Conservation (phyloP, 805 yeast genomes). For the Priceomyces fermenticarens region DNA sequence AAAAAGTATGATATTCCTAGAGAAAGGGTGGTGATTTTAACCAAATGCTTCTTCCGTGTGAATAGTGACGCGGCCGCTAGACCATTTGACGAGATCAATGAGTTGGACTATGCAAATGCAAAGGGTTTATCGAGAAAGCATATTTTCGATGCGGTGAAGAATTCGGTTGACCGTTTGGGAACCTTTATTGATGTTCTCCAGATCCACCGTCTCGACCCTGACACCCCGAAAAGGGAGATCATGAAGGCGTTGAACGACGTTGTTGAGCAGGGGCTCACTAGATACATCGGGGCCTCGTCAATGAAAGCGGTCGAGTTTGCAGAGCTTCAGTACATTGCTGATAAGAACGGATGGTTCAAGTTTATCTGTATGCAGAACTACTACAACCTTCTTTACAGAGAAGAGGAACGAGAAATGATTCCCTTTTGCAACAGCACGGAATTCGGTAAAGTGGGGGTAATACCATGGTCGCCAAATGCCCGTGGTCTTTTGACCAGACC, state of each 20-base stretch:
- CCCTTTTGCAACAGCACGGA: constrained; percentile 44
- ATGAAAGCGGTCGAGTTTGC: constrained; percentile 57
- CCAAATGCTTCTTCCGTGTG: constrained; percentile 13
- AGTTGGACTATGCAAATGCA: constrained; percentile 21
- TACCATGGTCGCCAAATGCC: constrained; percentile 62
- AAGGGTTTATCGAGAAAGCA: constrained; percentile 39
- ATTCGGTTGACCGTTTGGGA: constrained; percentile 45
- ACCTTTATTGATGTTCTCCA: constrained; percentile 54
- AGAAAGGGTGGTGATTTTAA: constrained; percentile 17
- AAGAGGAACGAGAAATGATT: constrained; percentile 63
- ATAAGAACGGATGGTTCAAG: too few species aligned
- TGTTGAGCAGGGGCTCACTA: constrained; percentile 42
- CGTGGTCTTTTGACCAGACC: constrained; percentile 56
- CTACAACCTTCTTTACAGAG: constrained; percentile 55
- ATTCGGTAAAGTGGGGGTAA: constrained; percentile 47
- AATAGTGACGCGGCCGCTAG: constrained; percentile 5
- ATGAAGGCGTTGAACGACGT: constrained; percentile 57
- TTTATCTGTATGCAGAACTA: constrained; percentile 58
- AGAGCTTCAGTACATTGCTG: too few species aligned
- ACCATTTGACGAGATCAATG: not conserved
- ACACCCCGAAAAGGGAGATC: constrained; percentile 48
- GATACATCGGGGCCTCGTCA: constrained; percentile 64
- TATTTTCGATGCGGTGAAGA: constrained; percentile 41
- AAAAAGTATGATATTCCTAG: constrained; percentile 18
- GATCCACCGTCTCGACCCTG: constrained; percentile 52